Conservation (phyloP, 2,329 filamentous ascomycete species). For the Colletotrichum scovillei region DNA sequence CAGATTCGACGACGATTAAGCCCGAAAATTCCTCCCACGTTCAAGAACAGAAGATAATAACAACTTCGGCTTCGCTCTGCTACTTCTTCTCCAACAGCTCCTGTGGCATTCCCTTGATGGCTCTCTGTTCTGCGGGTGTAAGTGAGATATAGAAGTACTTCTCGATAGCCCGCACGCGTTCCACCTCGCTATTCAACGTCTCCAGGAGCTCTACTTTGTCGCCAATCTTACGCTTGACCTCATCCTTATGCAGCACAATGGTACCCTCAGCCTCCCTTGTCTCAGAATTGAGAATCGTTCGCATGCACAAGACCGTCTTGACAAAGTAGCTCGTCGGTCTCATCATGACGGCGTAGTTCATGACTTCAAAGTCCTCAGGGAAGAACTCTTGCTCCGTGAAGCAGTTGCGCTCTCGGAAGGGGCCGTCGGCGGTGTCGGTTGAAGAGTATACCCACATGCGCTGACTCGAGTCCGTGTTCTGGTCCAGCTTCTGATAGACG, state of each 20-base stretch:
- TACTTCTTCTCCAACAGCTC: constrained; percentile 16
- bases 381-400: constrained; percentile 63
- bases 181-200: constrained; percentile 56
- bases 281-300: constrained; percentile 41
- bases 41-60: background rate
- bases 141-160: constrained; percentile 63
- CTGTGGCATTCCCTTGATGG: constrained; percentile 54
- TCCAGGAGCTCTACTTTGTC: constrained; percentile 55
- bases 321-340: constrained; percentile 51
- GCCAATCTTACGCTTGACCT: constrained; percentile 55
- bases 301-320: constrained; percentile 49
- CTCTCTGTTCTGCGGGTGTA: constrained; percentile 55
- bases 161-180: constrained; percentile 60
- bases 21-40: background rate
- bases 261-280: constrained; percentile 45
- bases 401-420: constrained; percentile 60
- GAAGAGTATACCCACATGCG: constrained; percentile 53
- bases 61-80: background rate
- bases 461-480: constrained; percentile 47
- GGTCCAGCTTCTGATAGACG: constrained; percentile 44
- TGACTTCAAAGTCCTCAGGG: constrained; percentile 57
- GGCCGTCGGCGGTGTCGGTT: constrained; percentile 38
- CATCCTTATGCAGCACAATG: constrained; percentile 55
- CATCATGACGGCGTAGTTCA: constrained; percentile 54
- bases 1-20: background rate